These are phyloP conservation scores for Serendipita sp. DNA, from an alignment of 768 basidiomycete species.

Conservation along the genomic window DNA sequence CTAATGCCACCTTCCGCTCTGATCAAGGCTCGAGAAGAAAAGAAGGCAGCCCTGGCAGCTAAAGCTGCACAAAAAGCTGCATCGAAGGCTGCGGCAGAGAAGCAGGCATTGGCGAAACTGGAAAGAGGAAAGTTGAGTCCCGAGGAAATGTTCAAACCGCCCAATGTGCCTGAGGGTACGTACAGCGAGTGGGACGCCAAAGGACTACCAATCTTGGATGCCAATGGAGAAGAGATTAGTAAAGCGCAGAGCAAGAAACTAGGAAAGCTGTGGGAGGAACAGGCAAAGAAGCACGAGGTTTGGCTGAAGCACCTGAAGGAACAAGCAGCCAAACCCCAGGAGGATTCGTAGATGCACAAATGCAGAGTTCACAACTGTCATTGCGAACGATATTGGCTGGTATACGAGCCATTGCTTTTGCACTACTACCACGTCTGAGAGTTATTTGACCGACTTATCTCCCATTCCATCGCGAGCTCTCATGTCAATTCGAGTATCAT, in stretches of 20 bases:
- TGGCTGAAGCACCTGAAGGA: constrained; percentile 30
- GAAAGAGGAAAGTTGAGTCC: constrained; percentile 71
- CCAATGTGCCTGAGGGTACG: constrained; percentile 51
- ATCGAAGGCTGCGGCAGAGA: constrained; percentile 43
- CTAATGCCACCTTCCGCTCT: constrained; percentile 71
- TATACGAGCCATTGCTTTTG: no score
- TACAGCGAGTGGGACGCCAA: constrained; percentile 74
- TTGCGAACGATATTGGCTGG: no score
- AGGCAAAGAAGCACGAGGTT: constrained; percentile 69
- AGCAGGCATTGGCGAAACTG: constrained; percentile 42
- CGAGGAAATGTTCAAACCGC: constrained; percentile 68
- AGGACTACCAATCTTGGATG: constrained; percentile 77
- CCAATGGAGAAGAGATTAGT: constrained; percentile 67
- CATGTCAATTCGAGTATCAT: no score
- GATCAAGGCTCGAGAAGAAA: constrained; percentile 76
- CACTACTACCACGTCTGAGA: no score
- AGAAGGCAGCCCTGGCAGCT: constrained; percentile 65
- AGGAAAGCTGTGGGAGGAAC: constrained; percentile 53
- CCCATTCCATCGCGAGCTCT: no score
- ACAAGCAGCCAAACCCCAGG: neutral
- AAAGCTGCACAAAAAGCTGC: constrained; percentile 57
- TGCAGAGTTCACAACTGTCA: no score
- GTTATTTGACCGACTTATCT: no score
- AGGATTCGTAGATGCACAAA: neutral
- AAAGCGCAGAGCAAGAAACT: constrained; percentile 69